These are phyloP conservation scores for Nevesoporus exiguus DNA, from an alignment of 768 basidiomycete genomes.

Conservation along the genomic window DNA sequence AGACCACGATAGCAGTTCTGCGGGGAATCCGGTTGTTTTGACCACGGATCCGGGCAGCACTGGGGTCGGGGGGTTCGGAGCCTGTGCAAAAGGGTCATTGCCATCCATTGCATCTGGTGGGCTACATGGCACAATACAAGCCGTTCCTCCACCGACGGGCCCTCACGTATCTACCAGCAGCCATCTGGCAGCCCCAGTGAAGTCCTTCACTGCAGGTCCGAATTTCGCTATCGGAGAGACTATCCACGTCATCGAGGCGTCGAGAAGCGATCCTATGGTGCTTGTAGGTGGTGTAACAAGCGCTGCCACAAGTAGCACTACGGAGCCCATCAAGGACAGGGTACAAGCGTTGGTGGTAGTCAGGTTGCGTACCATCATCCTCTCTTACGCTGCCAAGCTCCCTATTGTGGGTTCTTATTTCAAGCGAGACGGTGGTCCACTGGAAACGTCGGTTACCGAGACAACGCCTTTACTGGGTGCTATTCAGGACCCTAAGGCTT, in stretches of 20 bases:
- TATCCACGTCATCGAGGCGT: neutral
- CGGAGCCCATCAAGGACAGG: constrained; percentile 3
- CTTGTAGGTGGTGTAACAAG: neutral
- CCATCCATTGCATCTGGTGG: neutral
- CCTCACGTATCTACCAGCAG: neutral
- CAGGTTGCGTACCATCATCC: constrained; percentile 10
- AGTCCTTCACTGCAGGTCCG: neutral
- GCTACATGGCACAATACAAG: neutral
- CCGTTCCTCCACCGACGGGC: neutral
- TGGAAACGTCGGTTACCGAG: constrained; percentile 10
- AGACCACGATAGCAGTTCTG: neutral
- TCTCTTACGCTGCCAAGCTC: constrained; percentile 15
- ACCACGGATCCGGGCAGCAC: neutral
- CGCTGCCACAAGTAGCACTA: neutral
- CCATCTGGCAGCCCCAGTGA: neutral
- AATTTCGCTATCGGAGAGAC: neutral
- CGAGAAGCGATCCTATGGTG: neutral
- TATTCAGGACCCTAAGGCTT: constrained; percentile 21
- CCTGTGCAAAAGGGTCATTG: neutral
- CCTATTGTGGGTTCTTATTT: constrained; percentile 26
- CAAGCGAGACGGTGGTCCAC: constrained; percentile 1
- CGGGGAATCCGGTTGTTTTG: neutral
- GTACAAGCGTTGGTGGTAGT: constrained; percentile 5
- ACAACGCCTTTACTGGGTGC: constrained; percentile 26
- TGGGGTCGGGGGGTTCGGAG: neutral